Evolutionary conservation across 108 stramenopile species (phyloP), one percentile per base, ranked within the genome.

Genomic region (Skeletonema grethae): DNA sequence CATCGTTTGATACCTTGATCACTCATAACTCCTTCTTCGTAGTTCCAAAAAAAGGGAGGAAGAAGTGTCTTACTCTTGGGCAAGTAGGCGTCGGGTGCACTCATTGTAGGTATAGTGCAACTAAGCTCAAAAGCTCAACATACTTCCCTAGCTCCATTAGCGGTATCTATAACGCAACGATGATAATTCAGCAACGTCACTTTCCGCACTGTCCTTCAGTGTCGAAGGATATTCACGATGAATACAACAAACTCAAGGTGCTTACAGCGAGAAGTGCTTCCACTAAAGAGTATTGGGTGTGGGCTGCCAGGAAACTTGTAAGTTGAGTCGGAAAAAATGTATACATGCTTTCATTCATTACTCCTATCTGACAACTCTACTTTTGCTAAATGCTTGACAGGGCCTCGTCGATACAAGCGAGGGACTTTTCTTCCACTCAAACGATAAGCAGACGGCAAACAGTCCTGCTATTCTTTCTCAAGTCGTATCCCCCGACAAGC

Each of bases 51-150:
- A 90, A 89, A 67, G 90, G 90, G 53, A 88, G 89, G 74, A 76
- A 89, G 39, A 94, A 90, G 63, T 85, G 87, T 34, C 80, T 94
- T 57, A 75, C 77, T 36, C 72, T 95, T 20, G 91, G 91, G 6
- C 94, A 95, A 57, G 84, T 95, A 30, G 94, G 94, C 7, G 88
- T 95, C 69, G 85, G 94, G 24, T 95, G 94, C 63, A 84, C 86
- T 29, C 87, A 91, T 62, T 94, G 92, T 61, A 73, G 59, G 36
- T 67, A 56, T 5, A 63, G 67, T 18, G 45, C 34, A 15, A 43
- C 55, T 6, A 80, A 80, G 57, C 57, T 73, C 15, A 80, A 81
- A 50, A 75, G 80, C 8, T 81, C 61, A 50, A 72, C 75, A 28
- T 80, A 81, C 50, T 81, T 72, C 32, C 80, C 80, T 11, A 55